Evolutionary conservation across 2,329 filamentous ascomycete species (phyloP).

Genomic region (Akanthomyces dipterigenus): DNA sequence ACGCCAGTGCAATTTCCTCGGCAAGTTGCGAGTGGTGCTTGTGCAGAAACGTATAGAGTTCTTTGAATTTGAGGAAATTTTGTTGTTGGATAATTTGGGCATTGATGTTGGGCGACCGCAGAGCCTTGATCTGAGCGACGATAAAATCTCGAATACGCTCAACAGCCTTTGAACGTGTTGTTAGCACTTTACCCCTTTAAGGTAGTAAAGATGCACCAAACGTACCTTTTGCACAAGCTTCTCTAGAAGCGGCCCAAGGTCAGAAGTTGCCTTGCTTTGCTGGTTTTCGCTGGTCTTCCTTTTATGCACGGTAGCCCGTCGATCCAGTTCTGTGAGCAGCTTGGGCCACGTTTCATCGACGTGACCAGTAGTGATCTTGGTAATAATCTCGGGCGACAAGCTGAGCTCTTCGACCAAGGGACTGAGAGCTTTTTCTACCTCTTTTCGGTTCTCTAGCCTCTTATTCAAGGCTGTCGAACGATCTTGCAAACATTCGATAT

Average conservation of each 20-base stretch:
- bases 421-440: constrained; percentile 79
- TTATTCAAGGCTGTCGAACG: constrained; percentile 78
- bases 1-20: constrained; percentile 85
- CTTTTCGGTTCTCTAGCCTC: constrained; percentile 79
- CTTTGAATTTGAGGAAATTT: constrained; percentile 80
- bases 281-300: constrained; percentile 54
- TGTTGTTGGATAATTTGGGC: constrained; percentile 95
- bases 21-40: constrained; percentile 76
- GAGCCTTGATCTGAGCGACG: constrained; percentile 86
- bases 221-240: constrained; percentile 74
- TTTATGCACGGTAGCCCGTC: constrained; percentile 65
- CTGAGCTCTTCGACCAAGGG: constrained; percentile 89
- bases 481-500: constrained; percentile 89
- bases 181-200: constrained; percentile 11
- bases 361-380: constrained; percentile 77
- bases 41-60: constrained; percentile 78
- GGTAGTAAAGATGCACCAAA: background rate
- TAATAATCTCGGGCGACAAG: constrained; percentile 75
- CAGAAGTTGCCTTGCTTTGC: constrained; percentile 68
- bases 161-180: constrained; percentile 56
- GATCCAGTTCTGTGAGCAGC: constrained; percentile 76
- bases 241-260: constrained; percentile 77
- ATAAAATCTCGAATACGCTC: constrained; percentile 92
- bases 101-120: constrained; percentile 93
- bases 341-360: constrained; percentile 88